Percentiles rank a stretch among this genome's conserved stretches.
These are phyloP conservation scores for Chloranthus sessilifolius DNA, from an alignment of 164 flowering plant genomes.

Conservation along the genomic window DNA sequence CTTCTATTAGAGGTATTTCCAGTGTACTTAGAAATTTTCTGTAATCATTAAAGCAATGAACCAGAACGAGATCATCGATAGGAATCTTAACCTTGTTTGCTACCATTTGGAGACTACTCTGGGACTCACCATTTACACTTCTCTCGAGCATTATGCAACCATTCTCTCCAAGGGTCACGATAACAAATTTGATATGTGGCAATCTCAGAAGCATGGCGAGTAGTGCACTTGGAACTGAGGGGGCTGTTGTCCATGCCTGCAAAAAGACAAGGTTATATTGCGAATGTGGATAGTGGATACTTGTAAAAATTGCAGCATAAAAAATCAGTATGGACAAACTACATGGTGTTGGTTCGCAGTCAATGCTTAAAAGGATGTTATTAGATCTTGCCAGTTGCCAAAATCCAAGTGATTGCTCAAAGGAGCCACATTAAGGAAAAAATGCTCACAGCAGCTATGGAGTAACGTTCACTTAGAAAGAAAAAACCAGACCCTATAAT, in stretches of 20 bases:
- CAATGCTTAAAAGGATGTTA: no score
- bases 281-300: no score
- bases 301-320: no score
- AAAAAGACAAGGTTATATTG: no score
- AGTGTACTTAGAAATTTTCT: slow-evolving; percentile 10
- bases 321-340: no score
- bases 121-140: slow-evolving; percentile 41
- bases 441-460: no score
- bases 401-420: no score
- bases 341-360: no score
- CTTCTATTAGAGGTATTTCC: slow-evolving; percentile 25
- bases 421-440: no score
- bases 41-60: slow-evolving; percentile 1
- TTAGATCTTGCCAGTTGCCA: no score
- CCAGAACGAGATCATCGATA: background rate
- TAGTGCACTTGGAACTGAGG: slow-evolving; percentile 64
- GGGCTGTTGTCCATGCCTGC: slow-evolving; percentile 74
- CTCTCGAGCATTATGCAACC: slow-evolving; percentile 90
- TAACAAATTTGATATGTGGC: slow-evolving; percentile 68
- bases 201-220: slow-evolving; percentile 64
- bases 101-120: background rate
- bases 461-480: no score
- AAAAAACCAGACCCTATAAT: no score
- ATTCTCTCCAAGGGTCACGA: slow-evolving; percentile 80
- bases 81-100: background rate